Base-by-base conservation (phyloP, 768 basidiomycete genomes). In the Russula sp. region DNA sequence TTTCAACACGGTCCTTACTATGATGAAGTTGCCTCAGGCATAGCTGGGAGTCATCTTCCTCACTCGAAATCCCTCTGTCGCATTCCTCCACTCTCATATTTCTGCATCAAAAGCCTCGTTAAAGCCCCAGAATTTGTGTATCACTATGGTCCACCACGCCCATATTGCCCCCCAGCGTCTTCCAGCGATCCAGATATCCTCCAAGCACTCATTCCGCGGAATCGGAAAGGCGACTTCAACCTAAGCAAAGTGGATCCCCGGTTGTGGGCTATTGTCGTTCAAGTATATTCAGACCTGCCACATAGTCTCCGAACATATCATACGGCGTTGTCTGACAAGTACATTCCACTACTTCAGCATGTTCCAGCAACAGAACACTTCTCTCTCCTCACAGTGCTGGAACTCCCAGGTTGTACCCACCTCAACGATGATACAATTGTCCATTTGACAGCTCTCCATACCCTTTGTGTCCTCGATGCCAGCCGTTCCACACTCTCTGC, bases 391-490 rank as follows among this genome's bases (percentile, higher is more conserved):
- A 86, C 88, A 6, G 69, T 88, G 11, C 71, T 92, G 25, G 78
- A 86, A 50, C 74, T 91, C 9, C 77, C 81, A 3, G 71, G 76
- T 6, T 86, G 85, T 65, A 57, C 60, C 11, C 75, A 80, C n/a
- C 75, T 91, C 0, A 81, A 77, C 32, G 89, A 91, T 70, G 72
- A 79, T 29, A 80, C 78, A 50, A 75, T 88, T 29, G 59, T 76
- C 43, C 69, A 73, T 9, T 74, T 90, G 34, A 79, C 77, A 34
- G 65, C 71, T 10, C 76, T 91, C 7, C 81, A 81, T 65, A 75
- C 76, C 7, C 75, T 91, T 20, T 68, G 73, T 45, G 89, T 84
- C 0, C 74, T 91, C n/a, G 88, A 91, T 70, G 79, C 81, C 22
- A 84, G 83, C 51, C 73, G 70, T 10, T 86, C 84, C 1, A 29